Conservation (phyloP, 1,139 yeast species). For the Geotrichum cucujoidarum region DNA sequence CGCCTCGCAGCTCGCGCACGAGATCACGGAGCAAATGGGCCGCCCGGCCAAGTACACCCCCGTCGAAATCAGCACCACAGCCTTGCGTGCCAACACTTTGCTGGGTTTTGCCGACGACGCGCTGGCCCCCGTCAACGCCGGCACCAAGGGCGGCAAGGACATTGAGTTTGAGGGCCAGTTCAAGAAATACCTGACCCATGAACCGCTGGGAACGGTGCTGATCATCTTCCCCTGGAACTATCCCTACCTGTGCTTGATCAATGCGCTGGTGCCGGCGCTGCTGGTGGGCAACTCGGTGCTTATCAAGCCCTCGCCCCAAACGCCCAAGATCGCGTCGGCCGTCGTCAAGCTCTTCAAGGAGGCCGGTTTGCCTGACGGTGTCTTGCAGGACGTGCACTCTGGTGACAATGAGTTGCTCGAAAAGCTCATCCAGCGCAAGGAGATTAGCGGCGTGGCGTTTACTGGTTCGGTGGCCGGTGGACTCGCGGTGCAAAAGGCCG, state of each 20-base stretch:
- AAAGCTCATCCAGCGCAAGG: slow-evolving; percentile 51
- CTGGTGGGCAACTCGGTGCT: slow-evolving; percentile 80
- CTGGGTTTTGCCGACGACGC: slow-evolving; percentile 36
- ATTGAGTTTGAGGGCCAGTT: slow-evolving; percentile 26
- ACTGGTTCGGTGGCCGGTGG: slow-evolving; percentile 88
- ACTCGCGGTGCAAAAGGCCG: slow-evolving; percentile 65
- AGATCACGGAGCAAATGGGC: slow-evolving; percentile 39
- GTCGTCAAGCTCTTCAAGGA: slow-evolving; percentile 57
- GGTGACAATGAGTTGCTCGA: slow-evolving; percentile 60
- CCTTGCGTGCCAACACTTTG: slow-evolving; percentile 32
- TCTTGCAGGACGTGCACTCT: slow-evolving; percentile 56
- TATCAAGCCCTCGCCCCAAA: slow-evolving; percentile 75
- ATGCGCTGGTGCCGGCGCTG: slow-evolving; percentile 80
- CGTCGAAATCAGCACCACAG: slow-evolving; percentile 36
- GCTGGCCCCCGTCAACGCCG: slow-evolving; percentile 32
- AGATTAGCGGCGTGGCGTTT: slow-evolving; percentile 70
- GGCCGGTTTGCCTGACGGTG: slow-evolving; percentile 81
- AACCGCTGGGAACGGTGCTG: slow-evolving; percentile 75
- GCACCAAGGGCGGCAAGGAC: slow-evolving; percentile 20
- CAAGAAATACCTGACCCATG: slow-evolving; percentile 48
- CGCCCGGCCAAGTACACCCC: slow-evolving; percentile 37
- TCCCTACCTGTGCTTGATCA: slow-evolving; percentile 72
- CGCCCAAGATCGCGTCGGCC: slow-evolving; percentile 72
- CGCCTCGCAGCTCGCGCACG: slow-evolving; percentile 29
- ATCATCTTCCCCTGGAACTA: slow-evolving; percentile 88